phyloP scores from a whole-genome alignment of 345 rosid species.

The Populus simonii region DNA sequence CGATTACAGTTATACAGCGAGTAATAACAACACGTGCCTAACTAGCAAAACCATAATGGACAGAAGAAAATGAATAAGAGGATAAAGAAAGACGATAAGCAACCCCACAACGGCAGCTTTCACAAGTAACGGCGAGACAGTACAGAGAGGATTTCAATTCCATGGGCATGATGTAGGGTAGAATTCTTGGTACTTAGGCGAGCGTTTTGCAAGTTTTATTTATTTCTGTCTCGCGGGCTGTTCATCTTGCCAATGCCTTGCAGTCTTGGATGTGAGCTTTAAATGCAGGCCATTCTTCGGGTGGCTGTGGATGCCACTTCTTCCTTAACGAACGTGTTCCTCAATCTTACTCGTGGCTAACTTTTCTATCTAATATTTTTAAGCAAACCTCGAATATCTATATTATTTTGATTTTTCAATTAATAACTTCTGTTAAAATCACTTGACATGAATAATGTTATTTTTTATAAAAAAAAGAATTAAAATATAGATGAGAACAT shows the following conservation, averaged over 20 bases:
- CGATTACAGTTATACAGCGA: too few relatives aligned
- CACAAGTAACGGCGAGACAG: neutral
- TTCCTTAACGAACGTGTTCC: too few relatives aligned
- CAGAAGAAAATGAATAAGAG: neutral
- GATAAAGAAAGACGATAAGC: neutral
- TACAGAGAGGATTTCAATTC: slow-evolving; percentile 3
- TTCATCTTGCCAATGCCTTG: neutral
- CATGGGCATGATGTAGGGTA: neutral
- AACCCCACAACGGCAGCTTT: slow-evolving; percentile 19
- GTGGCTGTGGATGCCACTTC: neutral
- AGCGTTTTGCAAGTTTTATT: neutral
- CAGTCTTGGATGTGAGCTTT: neutral
- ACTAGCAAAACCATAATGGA: neutral
- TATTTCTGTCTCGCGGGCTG: neutral
- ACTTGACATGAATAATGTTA: too few relatives aligned
- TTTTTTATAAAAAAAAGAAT: too few relatives aligned
- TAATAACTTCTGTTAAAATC: too few relatives aligned
- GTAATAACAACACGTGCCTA: too few relatives aligned
- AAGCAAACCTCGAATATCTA: too few relatives aligned
- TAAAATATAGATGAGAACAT: too few relatives aligned
- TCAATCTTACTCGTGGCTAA: too few relatives aligned
- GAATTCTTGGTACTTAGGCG: neutral
- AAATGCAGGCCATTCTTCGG: neutral
- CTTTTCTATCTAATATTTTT: too few relatives aligned
- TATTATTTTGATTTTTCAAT: too few relatives aligned